These are phyloP conservation scores for Fraxinus sp. DNA, from an alignment of 305 asterid species.

Conservation along the genomic window DNA sequence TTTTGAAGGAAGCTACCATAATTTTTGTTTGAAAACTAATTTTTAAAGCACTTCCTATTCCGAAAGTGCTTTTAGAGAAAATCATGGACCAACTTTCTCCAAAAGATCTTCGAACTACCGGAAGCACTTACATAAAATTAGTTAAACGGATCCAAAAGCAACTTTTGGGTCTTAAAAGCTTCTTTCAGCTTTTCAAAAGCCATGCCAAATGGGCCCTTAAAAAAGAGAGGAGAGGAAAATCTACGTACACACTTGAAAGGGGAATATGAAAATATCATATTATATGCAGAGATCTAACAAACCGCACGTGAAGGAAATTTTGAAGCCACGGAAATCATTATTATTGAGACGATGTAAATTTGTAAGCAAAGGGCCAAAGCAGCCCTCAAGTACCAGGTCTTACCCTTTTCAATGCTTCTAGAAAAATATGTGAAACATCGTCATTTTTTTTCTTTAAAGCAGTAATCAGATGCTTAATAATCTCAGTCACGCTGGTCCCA, in stretches of 20 bases:
- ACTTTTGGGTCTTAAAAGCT: background rate
- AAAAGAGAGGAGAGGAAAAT: background rate
- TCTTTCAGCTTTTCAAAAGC: background rate
- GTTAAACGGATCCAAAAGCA: background rate
- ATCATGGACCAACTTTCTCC: background rate
- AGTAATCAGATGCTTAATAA: conserved; percentile 77
- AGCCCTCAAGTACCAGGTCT: conserved; percentile 17
- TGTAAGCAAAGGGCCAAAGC: conserved; percentile 4
- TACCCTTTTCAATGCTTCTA: conserved; percentile 79
- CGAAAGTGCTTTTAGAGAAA: background rate
- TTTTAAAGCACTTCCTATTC: background rate
- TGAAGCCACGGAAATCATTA: background rate
- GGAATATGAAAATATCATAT: background rate
- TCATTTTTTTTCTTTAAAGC: conserved; percentile 65
- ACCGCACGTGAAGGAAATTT: background rate
- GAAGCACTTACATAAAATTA: background rate
- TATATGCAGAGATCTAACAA: background rate
- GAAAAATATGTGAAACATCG: conserved; percentile 53
- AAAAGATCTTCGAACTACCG: background rate
- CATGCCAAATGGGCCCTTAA: background rate
- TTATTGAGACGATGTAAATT: background rate
- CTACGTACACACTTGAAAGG: background rate
- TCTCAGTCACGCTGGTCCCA: conserved; percentile 64
- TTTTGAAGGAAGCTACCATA: background rate
- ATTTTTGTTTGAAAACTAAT: background rate